Percentiles rank a stretch among this genome's conserved stretches.
Conservation (phyloP, 306 rosid genomes). For the Glycyrrhiza uralensis region DNA sequence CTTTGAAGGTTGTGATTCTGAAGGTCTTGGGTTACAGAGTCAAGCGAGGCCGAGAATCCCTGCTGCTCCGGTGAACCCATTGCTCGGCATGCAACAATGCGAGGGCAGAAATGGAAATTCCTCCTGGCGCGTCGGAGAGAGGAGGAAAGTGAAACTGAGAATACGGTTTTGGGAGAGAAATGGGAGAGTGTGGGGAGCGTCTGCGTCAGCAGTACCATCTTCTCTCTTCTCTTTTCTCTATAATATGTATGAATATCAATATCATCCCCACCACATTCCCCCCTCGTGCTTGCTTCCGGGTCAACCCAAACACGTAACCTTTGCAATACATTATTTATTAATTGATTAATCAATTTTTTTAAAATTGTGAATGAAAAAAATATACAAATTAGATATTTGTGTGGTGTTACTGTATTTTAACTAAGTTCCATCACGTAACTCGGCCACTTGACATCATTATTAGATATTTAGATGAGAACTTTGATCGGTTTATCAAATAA, state of each 20-base stretch:
- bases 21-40: slow-evolving; percentile 61
- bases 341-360: too few species aligned
- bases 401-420: not conserved
- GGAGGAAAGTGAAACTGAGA: not conserved
- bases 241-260: too few species aligned
- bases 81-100: slow-evolving; percentile 29
- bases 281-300: not conserved
- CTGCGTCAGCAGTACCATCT: not conserved
- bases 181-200: not conserved
- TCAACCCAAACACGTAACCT: not conserved
- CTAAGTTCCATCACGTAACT: too few species aligned
- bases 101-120: slow-evolving; percentile 40
- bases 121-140: slow-evolving; percentile 14
- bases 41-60: slow-evolving; percentile 48
- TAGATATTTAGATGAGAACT: not conserved
- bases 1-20: slow-evolving; percentile 37
- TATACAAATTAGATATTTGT: too few species aligned
- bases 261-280: not conserved
- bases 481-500: not conserved
- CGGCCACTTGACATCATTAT: not conserved
- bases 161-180: slow-evolving; percentile 43
- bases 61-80: slow-evolving; percentile 54
- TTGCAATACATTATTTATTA: too few species aligned
- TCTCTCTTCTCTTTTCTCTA: too few species aligned
- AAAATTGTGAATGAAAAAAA: too few species aligned